Conservation (phyloP, 2,329 filamentous ascomycete genomes). For the Arthrinium phaeospermum region DNA sequence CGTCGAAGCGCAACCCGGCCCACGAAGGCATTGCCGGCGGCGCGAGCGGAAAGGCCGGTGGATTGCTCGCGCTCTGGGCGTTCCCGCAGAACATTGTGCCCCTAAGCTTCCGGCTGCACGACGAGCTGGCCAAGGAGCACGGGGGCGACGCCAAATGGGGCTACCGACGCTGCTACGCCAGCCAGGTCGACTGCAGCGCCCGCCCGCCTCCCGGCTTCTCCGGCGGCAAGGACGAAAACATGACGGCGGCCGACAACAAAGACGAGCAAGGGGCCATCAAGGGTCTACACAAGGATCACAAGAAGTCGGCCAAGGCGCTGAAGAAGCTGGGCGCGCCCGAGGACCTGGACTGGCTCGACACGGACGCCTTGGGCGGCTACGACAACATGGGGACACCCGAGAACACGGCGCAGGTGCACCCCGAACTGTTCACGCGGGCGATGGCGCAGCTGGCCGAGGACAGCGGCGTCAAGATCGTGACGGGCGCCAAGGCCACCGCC, state of each 20-base stretch:
- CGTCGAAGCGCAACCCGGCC: conserved; percentile 36
- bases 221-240: background rate
- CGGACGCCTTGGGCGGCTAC: conserved; percentile 47
- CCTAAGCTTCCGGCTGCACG: conserved; percentile 72
- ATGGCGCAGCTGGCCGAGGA: conserved; percentile 73
- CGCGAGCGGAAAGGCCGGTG: conserved; percentile 79
- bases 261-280: conserved; percentile 27
- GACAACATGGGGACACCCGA: conserved; percentile 51
- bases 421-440: conserved; percentile 75
- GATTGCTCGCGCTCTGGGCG: conserved; percentile 75
- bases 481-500: conserved; percentile 32
- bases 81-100: conserved; percentile 75
- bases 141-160: conserved; percentile 72
- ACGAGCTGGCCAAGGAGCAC: conserved; percentile 72
- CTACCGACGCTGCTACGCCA: conserved; percentile 57
- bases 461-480: conserved; percentile 49
- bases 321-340: conserved; percentile 46
- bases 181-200: conserved; percentile 39
- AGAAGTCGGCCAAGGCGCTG: conserved; percentile 33
- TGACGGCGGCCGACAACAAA: conserved; percentile 12
- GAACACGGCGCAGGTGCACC: conserved; percentile 79
- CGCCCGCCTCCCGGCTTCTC: conserved; percentile 34
- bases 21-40: conserved; percentile 68
- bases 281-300: conserved; percentile 39
- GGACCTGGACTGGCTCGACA: conserved; percentile 74